Base-by-base conservation (phyloP, 2,329 filamentous ascomycete genomes). In the Diaporthe citriasiana region DNA sequence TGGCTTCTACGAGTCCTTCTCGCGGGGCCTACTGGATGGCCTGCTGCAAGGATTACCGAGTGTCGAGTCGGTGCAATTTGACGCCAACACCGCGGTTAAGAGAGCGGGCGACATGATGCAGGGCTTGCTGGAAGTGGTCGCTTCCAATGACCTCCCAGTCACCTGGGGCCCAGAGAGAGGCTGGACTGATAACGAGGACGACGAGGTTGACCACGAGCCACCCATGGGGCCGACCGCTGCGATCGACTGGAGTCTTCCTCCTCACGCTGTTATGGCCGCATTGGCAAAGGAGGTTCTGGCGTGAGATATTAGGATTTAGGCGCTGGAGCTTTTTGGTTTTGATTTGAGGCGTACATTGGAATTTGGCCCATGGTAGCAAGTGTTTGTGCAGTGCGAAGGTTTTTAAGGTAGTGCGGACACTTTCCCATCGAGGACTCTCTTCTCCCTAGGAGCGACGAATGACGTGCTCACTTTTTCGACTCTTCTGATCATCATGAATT, bases 1-100 rank as follows among this genome's bases (percentile, higher is more conserved):
- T 35, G 89, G 91, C 1, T 94, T 93, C 76, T 95, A 94, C 79
- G 93, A 94, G 74, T 82, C 82, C 7, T 95, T 95, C 79, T 91
- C 89, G 35, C 84, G 87, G 15, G 83, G 84, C 1, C 82, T 95
- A 38, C 80, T 95, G 9, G 82, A 83, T 5, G 85, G 84, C 10
- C 86, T 95, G 4, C 79, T 95, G 2, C 83, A 85, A 1, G 86
- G 87, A 71, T 82, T 93, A 73, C 90, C 92, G 0, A 86, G 84
- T 50, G 80, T 94, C 2, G 79, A 86, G 12, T 84, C 85, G 1
- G 85, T 95, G 27, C 89, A 94, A 78, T 93, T 95, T 75, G 93
- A 95, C 81, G 93, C 89, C 0, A 94, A 88, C 80, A 83, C 88
- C 0, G 89, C 89, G 70, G 91, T 95, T 5, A 89, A 89, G 80